Evolutionary conservation across 257 asterid species (phyloP), one percentile per base, ranked within the genome.

Genomic region (Parsonsia alboflavescens): DNA sequence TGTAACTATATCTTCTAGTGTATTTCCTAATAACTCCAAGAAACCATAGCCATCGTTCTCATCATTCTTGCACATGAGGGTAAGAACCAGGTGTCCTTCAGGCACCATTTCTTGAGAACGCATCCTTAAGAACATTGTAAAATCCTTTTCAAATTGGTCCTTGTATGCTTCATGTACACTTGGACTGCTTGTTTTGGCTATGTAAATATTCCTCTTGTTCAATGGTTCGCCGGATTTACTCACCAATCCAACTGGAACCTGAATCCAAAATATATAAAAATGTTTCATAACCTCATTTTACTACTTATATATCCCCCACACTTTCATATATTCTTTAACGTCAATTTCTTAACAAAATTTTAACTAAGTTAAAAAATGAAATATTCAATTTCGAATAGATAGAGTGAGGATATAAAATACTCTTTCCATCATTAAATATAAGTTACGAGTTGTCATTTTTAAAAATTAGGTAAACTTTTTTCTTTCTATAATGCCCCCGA

Each of bases 61-160:
- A 19, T 74, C 68, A 44, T 41, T 54, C 56, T 75, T 76, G 24
- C 75, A 57, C 0, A 7, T 33, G 10, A 69, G 45, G 2, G 75
- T 69, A 9, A 76, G 80, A 13, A 46, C 6, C 24, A 69, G 19
- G 10, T 54, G 57, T 15, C 80, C 75, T 0, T 16, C 0, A 46
- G 16, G 0, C 6, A 22, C 71, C n/a, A 69, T 7, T 44, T 76
- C 71, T 22, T 42, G 5, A n/a, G 44, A 33, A 2, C 80, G 75
- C 13, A 53, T 6, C 9, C 44, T 28, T 19, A 76, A 48, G 10
- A 76, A 76, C 5, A 13, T 33, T 44, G 70, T 57, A 21, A 68
- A 58, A 48, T 69, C 80, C n/a, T 70, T 59, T 12, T 46, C 24
- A 48, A 76, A 76, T 44, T 76, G 80, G 21, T 16, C 11, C 75